Percentiles rank a stretch among this genome's conserved stretches.
phyloP scores from a whole-genome alignment of 1,139 yeast genomes.

The Candida anutae region DNA sequence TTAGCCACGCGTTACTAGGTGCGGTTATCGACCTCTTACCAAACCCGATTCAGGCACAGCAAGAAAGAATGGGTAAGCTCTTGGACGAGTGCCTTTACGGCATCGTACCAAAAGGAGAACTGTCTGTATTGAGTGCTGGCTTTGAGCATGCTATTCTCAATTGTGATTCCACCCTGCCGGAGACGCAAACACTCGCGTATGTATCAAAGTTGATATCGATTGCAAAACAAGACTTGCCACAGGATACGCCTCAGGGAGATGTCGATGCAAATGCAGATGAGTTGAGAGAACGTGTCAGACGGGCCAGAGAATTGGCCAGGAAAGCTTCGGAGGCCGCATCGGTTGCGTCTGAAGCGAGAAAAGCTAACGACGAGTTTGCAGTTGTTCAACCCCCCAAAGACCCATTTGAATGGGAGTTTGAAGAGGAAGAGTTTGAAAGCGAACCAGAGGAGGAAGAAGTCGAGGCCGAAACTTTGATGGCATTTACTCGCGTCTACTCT shows the following conservation, averaged over 20 bases:
- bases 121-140: constrained; percentile 33
- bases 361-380: constrained; percentile 6
- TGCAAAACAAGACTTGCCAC: constrained; percentile 74
- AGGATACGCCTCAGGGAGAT: constrained; percentile 21
- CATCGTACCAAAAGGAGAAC: constrained; percentile 26
- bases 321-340: constrained; percentile 60
- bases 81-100: constrained; percentile 35
- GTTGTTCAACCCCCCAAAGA: constrained; percentile 13
- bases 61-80: constrained; percentile 59
- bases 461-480: constrained; percentile 60
- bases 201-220: constrained; percentile 86
- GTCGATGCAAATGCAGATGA: constrained; percentile 46
- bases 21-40: constrained; percentile 84
- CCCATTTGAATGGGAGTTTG: constrained; percentile 42
- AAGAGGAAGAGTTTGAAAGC: constrained; percentile 27
- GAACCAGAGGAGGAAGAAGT: constrained; percentile 35
- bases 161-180: constrained; percentile 47
- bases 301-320: constrained; percentile 63
- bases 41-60: constrained; percentile 73
- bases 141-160: constrained; percentile 49
- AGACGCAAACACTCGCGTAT: constrained; percentile 67
- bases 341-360: constrained; percentile 14
- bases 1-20: constrained; percentile 76
- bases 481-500: constrained; percentile 82
- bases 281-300: constrained; percentile 56